These are phyloP conservation scores for Saturnispora galanensis DNA, from an alignment of 805 yeast species.

Conservation along the genomic window DNA sequence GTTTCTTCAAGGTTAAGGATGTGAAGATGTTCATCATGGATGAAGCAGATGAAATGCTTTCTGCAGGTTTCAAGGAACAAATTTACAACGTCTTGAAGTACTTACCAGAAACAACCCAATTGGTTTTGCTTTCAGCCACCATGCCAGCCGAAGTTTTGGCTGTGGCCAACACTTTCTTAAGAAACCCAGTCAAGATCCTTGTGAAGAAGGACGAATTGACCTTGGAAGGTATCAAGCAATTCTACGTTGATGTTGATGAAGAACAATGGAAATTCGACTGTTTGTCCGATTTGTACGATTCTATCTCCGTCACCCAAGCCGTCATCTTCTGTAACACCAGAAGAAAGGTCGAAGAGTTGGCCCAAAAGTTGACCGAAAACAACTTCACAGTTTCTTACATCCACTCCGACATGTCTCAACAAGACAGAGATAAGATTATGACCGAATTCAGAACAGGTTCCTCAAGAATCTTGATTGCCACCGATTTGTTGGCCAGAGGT, in stretches of 20 bases:
- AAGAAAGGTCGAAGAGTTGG: constrained; percentile 84
- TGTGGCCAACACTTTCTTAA: constrained; percentile 88
- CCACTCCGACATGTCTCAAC: constrained; percentile 94
- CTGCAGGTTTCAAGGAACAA: constrained; percentile 90
- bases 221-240: constrained; percentile 92
- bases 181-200: constrained; percentile 85
- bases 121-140: constrained; percentile 90
- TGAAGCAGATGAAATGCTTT: constrained; percentile 96
- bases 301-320: constrained; percentile 92
- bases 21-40: constrained; percentile 92
- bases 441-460: constrained; percentile 91
- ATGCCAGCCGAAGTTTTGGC: constrained; percentile 87
- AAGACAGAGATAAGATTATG: constrained; percentile 91
- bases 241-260: constrained; percentile 78
- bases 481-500: constrained; percentile 96
- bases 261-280: constrained; percentile 95
- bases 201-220: constrained; percentile 95
- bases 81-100: constrained; percentile 86
- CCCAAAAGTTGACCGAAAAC: constrained; percentile 60
- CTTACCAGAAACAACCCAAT: constrained; percentile 85
- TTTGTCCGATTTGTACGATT: constrained; percentile 88
- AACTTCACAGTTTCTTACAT: constrained; percentile 89
- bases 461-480: constrained; percentile 83
- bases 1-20: constrained; percentile 70
- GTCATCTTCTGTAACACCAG: constrained; percentile 97